A percentile compares a stretch with the other conserved stretches of the same genome.
Evolutionary conservation across 2,329 filamentous ascomycete species (phyloP).

Genomic region (Chaetomium globosum): DNA sequence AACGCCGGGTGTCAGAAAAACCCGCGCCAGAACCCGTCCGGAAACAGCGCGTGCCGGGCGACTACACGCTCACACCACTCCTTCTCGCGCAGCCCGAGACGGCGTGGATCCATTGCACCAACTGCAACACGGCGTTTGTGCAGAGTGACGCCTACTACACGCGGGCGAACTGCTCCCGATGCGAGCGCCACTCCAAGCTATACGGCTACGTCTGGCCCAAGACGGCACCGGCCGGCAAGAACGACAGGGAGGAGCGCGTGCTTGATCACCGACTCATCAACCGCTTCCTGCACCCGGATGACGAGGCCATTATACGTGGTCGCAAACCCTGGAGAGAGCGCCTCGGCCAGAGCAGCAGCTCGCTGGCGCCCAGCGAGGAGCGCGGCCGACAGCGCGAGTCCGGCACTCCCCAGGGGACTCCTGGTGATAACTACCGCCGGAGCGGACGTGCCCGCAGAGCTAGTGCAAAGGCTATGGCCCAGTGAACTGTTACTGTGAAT

Average conservation of each 20-base stretch:
- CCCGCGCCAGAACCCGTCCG: slow-evolving; percentile 30
- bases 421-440: slow-evolving; percentile 21
- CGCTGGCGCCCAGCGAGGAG: slow-evolving; percentile 1
- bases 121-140: slow-evolving; percentile 80
- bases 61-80: slow-evolving; percentile 79
- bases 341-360: slow-evolving; percentile 13
- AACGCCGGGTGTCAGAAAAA: slow-evolving; percentile 1
- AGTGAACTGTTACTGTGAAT: slow-evolving; percentile 2
- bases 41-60: slow-evolving; percentile 63
- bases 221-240: slow-evolving; percentile 75
- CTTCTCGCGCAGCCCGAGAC: slow-evolving; percentile 73
- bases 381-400: slow-evolving; percentile 13
- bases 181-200: slow-evolving; percentile 91
- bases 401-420: slow-evolving; percentile 1
- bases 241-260: slow-evolving; percentile 71
- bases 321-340: slow-evolving; percentile 37
- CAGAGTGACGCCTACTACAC: slow-evolving; percentile 88
- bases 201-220: slow-evolving; percentile 97
- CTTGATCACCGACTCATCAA: slow-evolving; percentile 87
- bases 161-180: slow-evolving; percentile 81
- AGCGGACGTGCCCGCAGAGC: slow-evolving; percentile 35
- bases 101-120: slow-evolving; percentile 87
- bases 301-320: slow-evolving; percentile 62
- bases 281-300: slow-evolving; percentile 73
- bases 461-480: slow-evolving; percentile 29